phyloP scores from a whole-genome alignment of 2,329 filamentous ascomycete genomes.

The Biscogniauxia sp. region DNA sequence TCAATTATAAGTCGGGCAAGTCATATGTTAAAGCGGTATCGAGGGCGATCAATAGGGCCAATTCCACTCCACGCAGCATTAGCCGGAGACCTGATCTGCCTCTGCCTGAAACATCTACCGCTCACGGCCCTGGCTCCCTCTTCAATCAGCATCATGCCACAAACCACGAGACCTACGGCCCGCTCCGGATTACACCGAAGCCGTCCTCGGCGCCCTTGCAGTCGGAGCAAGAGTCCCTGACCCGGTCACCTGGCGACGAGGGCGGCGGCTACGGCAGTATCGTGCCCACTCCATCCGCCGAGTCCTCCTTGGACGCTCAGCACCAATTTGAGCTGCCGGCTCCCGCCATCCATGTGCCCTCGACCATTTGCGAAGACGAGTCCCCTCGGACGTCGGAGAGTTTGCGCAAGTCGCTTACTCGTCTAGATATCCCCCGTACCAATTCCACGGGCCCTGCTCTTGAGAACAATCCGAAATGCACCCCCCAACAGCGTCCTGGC shows the following conservation, averaged over 20 bases:
- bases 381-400: constrained; percentile 12
- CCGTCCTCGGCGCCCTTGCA: constrained; percentile 19
- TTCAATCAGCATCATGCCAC: constrained; percentile 22
- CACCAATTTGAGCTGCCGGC: constrained; percentile 52
- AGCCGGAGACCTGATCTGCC: constrained; percentile 32
- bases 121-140: constrained; percentile 28
- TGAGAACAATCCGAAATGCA: constrained; percentile 8
- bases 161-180: constrained; percentile 3
- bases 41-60: constrained; percentile 65
- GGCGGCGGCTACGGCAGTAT: constrained; percentile 56
- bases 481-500: constrained; percentile 14
- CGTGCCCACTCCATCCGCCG: constrained; percentile 39
- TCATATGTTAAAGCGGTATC: constrained; percentile 85
- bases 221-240: constrained; percentile 42
- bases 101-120: constrained; percentile 32
- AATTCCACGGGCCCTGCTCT: constrained; percentile 30
- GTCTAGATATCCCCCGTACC: constrained; percentile 35
- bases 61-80: constrained; percentile 46
- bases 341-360: constrained; percentile 48
- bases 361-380: constrained; percentile 26
- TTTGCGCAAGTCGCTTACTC: constrained; percentile 20
- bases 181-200: constrained; percentile 15
- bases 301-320: constrained; percentile 25
- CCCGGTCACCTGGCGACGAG: constrained; percentile 35
- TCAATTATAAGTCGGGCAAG: constrained; percentile 94